These are phyloP conservation scores for Keqinozyma sinolaborantium DNA, from an alignment of 1,139 yeast species.

Conservation along the genomic window DNA sequence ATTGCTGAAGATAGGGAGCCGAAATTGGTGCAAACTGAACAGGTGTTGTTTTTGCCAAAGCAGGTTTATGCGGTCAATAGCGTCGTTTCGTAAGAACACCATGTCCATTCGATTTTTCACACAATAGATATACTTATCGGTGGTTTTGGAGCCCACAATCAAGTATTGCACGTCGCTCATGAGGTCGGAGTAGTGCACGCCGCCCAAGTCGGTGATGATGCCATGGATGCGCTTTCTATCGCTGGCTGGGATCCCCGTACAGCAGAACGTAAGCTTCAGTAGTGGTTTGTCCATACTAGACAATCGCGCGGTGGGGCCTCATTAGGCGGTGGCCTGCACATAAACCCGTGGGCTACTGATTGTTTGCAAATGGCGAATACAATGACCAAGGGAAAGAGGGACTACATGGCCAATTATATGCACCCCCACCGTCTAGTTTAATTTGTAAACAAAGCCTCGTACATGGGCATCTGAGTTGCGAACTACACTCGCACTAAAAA, in stretches of 20 bases:
- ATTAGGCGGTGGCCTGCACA: too few species aligned
- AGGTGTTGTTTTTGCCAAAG: slow-evolving; percentile 29
- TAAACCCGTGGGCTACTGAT: too few species aligned
- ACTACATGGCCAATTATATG: too few species aligned
- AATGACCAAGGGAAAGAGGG: too few species aligned
- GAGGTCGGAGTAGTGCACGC: slow-evolving; percentile 54
- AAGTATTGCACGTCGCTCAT: slow-evolving; percentile 66
- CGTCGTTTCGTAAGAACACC: slow-evolving; percentile 35
- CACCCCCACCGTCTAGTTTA: too few species aligned
- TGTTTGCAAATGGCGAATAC: too few species aligned
- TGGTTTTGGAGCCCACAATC: slow-evolving; percentile 62
- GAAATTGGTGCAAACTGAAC: slow-evolving; percentile 19
- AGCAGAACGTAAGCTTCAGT: slow-evolving; percentile 35
- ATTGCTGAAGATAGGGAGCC: slow-evolving; percentile 45
- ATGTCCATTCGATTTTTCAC: slow-evolving; percentile 59
- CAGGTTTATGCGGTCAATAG: slow-evolving; percentile 8
- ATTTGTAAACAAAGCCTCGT: too few species aligned
- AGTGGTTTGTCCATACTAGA: too few species aligned
- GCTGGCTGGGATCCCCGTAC: slow-evolving; percentile 33
- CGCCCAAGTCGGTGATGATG: slow-evolving; percentile 60
- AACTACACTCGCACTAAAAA: too few species aligned
- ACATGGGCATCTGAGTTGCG: too few species aligned
- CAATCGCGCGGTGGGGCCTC: too few species aligned
- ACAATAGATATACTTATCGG: slow-evolving; percentile 68
- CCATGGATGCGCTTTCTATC: slow-evolving; percentile 29